Evolutionary conservation across 2,329 filamentous ascomycete genomes (phyloP).

Genomic region (Corynespora cassiicola): DNA sequence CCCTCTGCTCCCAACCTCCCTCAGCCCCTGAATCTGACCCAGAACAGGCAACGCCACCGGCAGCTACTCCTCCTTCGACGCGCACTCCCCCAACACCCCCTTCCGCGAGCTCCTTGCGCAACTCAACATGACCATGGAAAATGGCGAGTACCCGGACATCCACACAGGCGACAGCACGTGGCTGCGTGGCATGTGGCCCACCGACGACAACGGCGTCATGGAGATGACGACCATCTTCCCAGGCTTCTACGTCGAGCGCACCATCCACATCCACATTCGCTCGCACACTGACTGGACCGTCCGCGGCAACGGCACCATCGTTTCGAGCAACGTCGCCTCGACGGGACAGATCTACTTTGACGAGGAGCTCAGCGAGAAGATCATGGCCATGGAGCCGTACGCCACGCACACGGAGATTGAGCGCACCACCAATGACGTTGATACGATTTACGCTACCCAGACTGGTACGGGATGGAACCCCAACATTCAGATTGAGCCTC

Average conservation of each 20-base stretch:
- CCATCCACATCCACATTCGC: conserved; percentile 29
- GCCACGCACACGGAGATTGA: conserved; percentile 42
- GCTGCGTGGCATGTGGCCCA: conserved; percentile 36
- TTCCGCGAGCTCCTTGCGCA: conserved; percentile 29
- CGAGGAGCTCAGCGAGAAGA: conserved; percentile 32
- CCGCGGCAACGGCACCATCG: conserved; percentile 41
- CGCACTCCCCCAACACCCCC: conserved; percentile 19
- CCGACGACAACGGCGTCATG: conserved; percentile 28
- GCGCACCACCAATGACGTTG: conserved; percentile 41
- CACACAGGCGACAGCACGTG: conserved; percentile 39
- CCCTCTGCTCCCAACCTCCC: background rate
- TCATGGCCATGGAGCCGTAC: conserved; percentile 46
- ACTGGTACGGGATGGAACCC: conserved; percentile 36
- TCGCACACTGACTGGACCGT: conserved; percentile 24
- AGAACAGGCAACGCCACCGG: conserved; percentile 24
- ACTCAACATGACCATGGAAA: conserved; percentile 34
- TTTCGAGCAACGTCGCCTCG: conserved; percentile 30
- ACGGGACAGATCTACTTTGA: conserved; percentile 44
- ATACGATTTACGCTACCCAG: conserved; percentile 20
- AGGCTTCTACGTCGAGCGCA: conserved; percentile 28
- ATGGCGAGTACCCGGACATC: conserved; percentile 21
- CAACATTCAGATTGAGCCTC: conserved; percentile 35
- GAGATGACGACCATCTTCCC: conserved; percentile 33
- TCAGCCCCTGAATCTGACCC: background rate
- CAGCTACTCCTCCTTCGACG: conserved; percentile 35